Evolutionary conservation across 2,329 filamentous ascomycete species (phyloP), one percentile per base, ranked within the genome.

Genomic region (Penicillium psychrosexuale): DNA sequence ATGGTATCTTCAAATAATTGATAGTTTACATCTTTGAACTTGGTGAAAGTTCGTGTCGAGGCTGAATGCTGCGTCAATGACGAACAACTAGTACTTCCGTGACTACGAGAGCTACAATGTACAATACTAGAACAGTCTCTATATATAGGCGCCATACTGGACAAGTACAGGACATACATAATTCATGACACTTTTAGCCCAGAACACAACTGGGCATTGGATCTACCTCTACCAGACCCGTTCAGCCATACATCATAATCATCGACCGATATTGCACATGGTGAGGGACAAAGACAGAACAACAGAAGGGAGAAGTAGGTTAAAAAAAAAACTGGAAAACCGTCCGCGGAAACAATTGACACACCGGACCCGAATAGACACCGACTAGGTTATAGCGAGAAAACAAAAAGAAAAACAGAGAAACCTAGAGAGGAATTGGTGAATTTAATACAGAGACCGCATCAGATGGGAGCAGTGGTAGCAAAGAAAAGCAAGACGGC

Each of bases 361-460:
- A 62, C 57, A 61, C 53, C 59, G 47, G 46, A 60, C 58, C 63
- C 58, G 53, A 60, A 61, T 59, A 61, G 59, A 65, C 56, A 61
- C 58, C 57, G 50, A 61, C 56, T 57, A 62, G 59, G 57, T 50
- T 58, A 42, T 31, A 61, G 39, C 51, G 57, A 57, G 44, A 44
- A 60, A 58, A 51, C 58, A 53, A 61, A 51, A 51, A 57, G 15
- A 44, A 57, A 59, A 57, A 52, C 46, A 60, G 51, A 56, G 49
- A 45, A 59, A 51, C 57, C 54, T 58, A 61, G 59, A 63, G 58
- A 66, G 47, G 63, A 66, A 66, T 68, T 66, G 64, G 62, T 66
- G 61, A 62, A 65, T 70, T 71, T 69, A 69, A 65, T 72, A 72
- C 68, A 69, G 56, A 44, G 44, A 64, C 61, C 50, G 55, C 62